Evolutionary conservation across 306 rosid genomes (phyloP).

Genomic region (Mimosa pudica): DNA sequence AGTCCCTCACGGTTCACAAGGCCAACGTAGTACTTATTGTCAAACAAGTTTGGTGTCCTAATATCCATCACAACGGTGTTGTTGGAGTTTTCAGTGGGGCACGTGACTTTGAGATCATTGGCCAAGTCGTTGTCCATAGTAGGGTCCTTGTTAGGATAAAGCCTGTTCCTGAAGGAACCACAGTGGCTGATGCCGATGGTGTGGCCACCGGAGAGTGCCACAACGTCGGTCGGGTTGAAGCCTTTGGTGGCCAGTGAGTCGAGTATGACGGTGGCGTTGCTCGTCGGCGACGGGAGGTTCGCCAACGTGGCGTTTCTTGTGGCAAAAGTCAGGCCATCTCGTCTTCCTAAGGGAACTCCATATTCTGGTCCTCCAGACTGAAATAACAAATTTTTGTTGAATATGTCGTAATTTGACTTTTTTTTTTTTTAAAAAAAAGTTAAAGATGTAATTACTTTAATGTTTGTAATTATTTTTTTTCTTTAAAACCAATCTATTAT

Average conservation of each 20-base stretch:
- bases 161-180: conserved; percentile 43
- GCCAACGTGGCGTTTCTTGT: conserved; percentile 1
- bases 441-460: not conserved
- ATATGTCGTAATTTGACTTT: too few species aligned
- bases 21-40: conserved; percentile 61
- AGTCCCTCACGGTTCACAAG: conserved; percentile 60
- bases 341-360: conserved; percentile 61
- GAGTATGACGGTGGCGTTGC: conserved; percentile 35
- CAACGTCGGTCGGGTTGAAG: conserved; percentile 49
- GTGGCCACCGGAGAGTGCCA: conserved; percentile 68
- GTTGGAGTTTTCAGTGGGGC: conserved; percentile 29
- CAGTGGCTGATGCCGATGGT: conserved; percentile 62
- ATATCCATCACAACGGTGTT: conserved; percentile 49
- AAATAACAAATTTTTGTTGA: too few species aligned
- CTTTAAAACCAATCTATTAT: too few species aligned
- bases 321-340: conserved; percentile 50
- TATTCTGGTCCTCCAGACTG: conserved; percentile 44
- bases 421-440: not conserved
- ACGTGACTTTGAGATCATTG: conserved; percentile 39
- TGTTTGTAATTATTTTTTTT: too few species aligned
- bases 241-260: conserved; percentile 30
- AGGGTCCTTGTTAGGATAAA: conserved; percentile 54
- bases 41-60: conserved; percentile 52
- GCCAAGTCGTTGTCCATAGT: conserved; percentile 56
- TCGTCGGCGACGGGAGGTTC: conserved; percentile 48